Base-by-base conservation (phyloP, 2,329 filamentous ascomycete species). In the Huntiella moniliformis region DNA sequence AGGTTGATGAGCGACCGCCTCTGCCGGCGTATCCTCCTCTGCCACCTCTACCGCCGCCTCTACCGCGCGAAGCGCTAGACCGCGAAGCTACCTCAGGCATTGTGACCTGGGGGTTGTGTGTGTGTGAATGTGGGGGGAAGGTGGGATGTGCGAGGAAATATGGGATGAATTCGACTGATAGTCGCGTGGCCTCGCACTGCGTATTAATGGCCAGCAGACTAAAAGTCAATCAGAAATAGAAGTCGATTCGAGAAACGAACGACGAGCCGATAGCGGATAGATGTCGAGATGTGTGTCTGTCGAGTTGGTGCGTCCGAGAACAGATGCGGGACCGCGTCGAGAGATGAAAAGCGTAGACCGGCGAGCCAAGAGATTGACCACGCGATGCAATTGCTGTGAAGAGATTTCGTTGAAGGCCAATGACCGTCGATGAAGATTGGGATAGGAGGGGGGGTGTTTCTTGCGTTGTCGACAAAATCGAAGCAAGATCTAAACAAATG, bases 21-120 rank as follows among this genome's bases (percentile, higher is more conserved):
- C 77, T 75, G 67, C 80, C 71, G 58, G 72, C 74, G 63, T 79
- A 80, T 55, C 79, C 80, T 62, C 79, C 79, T 67, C 82, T 74
- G 60, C 85, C 86, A 61, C 87, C 87, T 64, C 88, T 81, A 65
- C 79, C 74, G 63, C 85, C 81, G 68, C 84, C 85, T 75, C 91
- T 82, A 67, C 88, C 87, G 68, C 88, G 84, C 70, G 77, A 65
- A 67, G 83, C 77, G 64, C 78, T 73, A 62, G 82, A 74, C 73
- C 87, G 77, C 67, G 81, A 74, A 72, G 86, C 81, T 68, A 83
- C 76, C 75, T 96, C 88, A 74, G 91, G 93, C 91, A 96, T 96
- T 68, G 22, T 46, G 47, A 32, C 38, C 32, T 39, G 33, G 28
- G 41, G 37, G 36, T 18, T 43, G 34, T 60, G 57, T 55, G 46